Conservation (phyloP, 805 yeast genomes). For the Barnettozyma pratensis region DNA sequence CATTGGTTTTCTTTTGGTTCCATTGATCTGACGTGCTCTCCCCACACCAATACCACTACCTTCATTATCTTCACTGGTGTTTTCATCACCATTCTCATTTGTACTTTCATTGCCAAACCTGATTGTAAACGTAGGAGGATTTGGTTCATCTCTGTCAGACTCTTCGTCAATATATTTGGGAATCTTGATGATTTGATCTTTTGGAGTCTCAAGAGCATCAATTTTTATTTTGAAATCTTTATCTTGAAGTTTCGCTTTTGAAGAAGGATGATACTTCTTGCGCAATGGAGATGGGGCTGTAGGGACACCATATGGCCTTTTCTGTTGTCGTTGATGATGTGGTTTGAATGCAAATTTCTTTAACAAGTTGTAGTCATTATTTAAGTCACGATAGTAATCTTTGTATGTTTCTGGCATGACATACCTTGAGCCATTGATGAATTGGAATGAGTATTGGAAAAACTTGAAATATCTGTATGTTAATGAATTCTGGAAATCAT, state of each 20-base stretch:
- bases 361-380: constrained; percentile 18
- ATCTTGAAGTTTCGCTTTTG: neutral
- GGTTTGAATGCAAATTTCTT: constrained; percentile 4
- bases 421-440: constrained; percentile 12
- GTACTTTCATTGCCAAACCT: constrained; percentile 9
- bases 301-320: neutral
- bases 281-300: too few species aligned
- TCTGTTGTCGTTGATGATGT: neutral
- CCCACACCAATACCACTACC: neutral
- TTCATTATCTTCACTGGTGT: neutral
- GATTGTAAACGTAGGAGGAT: constrained; percentile 23
- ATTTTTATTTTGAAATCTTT: constrained; percentile 16
- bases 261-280: neutral
- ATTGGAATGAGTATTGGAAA: constrained; percentile 11
- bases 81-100: constrained; percentile 1
- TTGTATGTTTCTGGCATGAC: constrained; percentile 11
- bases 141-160: constrained; percentile 14
- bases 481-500: neutral
- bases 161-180: constrained; percentile 19
- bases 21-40: neutral
- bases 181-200: constrained; percentile 20
- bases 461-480: constrained; percentile 14
- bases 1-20: neutral
- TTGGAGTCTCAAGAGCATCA: constrained; percentile 17
- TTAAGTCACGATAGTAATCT: constrained; percentile 19